Base-by-base conservation (phyloP, 2,329 filamentous ascomycete species). In the Colletotrichum agaves region DNA sequence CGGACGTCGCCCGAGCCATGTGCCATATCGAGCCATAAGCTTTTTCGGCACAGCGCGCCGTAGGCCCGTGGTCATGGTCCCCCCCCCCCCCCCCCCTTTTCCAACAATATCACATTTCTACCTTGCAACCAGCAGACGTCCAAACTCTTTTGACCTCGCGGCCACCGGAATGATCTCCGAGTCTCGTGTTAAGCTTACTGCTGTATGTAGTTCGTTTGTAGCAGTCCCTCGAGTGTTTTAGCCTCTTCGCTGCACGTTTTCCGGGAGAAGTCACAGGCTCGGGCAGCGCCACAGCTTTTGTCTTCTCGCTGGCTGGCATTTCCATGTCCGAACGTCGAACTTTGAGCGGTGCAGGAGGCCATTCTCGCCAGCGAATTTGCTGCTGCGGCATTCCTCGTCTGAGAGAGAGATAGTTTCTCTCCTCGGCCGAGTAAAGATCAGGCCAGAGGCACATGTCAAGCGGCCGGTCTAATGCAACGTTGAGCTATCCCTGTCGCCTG, bases 371-470 rank as follows among this genome's bases (percentile, higher is more conserved):
- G 17, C n/a, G 63, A 27, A 27, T 7, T 8, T 27, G 37, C 44
- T 33, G n/a, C n/a, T 13, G 37, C 10, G 15, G 15, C 5, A 52
- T 15, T 8, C 33, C 5, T 21, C 7, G 47, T 46, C 50, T 37
- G 63, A 67, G 43, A 41, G 37, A 39, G n/a, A n/a, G n/a, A n/a
- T n/a, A 37, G 11, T 39, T 61, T 19, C n/a, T 31, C 17, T 41
- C 59, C 58, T 56, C 19, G 58, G 50, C 59, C 52, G 59, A 67
- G 35, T 47, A n/a, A 23, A 8, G 3, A 63, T 21, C 31, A 50
- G 33, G 17, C 55, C 23, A 39, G 2, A 56, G 15, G 47, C 65
- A 68, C 53, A 68, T 65, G 65, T 43, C 33, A 21, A 55, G 46
- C 60, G 12, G 47, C 33, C 37, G 41, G 37, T 35, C 35, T 21